These are phyloP conservation scores for Ogataea populi-albae DNA, from an alignment of 805 yeast species.

Conservation along the genomic window DNA sequence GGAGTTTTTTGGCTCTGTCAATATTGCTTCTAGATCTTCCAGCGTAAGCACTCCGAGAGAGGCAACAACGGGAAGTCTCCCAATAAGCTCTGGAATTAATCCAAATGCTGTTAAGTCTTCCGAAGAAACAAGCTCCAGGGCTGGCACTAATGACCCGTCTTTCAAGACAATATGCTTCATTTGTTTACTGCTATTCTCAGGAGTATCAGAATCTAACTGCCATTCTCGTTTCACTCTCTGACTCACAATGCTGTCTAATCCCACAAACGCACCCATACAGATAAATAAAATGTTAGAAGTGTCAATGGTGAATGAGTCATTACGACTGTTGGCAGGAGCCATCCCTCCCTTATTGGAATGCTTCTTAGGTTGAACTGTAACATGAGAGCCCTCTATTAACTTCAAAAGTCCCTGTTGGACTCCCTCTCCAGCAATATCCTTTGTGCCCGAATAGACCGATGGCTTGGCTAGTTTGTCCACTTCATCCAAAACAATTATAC, in stretches of 20 bases:
- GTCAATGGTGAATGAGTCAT: slow-evolving; percentile 47
- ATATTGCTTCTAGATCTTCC: slow-evolving; percentile 45
- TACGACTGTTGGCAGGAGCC: slow-evolving; percentile 8
- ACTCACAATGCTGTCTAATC: slow-evolving; percentile 48
- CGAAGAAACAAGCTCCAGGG: slow-evolving; percentile 46
- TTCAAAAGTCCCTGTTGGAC: slow-evolving; percentile 60
- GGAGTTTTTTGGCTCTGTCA: slow-evolving; percentile 56
- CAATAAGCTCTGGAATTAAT: slow-evolving; percentile 57
- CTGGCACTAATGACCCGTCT: slow-evolving; percentile 38
- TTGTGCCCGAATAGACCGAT: slow-evolving; percentile 43
- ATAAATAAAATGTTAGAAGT: slow-evolving; percentile 56
- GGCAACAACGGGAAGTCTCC: slow-evolving; percentile 55
- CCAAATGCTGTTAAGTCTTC: slow-evolving; percentile 52
- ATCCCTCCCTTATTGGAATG: slow-evolving; percentile 13
- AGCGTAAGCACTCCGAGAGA: slow-evolving; percentile 45
- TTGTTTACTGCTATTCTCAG: slow-evolving; percentile 21
- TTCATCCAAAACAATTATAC: slow-evolving; percentile 60
- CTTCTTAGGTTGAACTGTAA: slow-evolving; percentile 40
- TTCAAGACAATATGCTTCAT: slow-evolving; percentile 36
- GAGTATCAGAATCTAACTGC: slow-evolving; percentile 3
- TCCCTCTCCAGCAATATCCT: slow-evolving; percentile 64
- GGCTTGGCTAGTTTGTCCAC: slow-evolving; percentile 56
- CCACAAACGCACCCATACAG: slow-evolving; percentile 62
- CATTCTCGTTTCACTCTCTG: slow-evolving; percentile 33
- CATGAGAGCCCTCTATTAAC: slow-evolving; percentile 54